A percentile compares a stretch with the other conserved stretches of the same genome.
Conservation (phyloP, 139 green algal species). For the Desmodesmus armatus region DNA sequence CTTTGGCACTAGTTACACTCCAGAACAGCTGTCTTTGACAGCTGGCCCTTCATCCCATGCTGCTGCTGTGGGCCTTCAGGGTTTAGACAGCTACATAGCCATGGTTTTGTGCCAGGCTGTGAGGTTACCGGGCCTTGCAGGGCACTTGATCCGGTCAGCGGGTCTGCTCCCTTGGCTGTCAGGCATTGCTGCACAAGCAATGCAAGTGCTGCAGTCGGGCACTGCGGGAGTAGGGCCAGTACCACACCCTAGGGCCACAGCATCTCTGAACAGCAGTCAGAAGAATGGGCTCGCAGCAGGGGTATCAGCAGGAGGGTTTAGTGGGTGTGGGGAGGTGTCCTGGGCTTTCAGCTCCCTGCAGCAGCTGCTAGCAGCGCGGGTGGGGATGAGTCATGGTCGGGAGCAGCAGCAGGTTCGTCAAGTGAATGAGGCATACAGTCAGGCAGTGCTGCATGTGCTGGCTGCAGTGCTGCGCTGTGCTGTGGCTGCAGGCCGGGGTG, state of each 20-base stretch:
- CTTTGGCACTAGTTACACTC: neutral
- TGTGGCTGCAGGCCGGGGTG: neutral
- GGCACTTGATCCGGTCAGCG: neutral
- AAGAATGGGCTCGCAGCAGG: no score
- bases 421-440: conserved; percentile 12
- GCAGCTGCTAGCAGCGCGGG: conserved; percentile 15
- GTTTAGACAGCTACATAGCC: neutral
- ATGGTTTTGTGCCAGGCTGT: neutral
- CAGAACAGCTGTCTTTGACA: neutral
- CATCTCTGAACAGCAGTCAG: no score
- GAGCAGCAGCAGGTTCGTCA: neutral
- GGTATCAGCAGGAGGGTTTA: neutral
- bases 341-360: conserved; percentile 15
- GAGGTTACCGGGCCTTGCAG: conserved; percentile 21
- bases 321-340: neutral
- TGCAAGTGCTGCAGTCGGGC: neutral
- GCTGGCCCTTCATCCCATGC: neutral
- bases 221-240: neutral
- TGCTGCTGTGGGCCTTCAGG: conserved; percentile 3
- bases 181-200: conserved; percentile 26
- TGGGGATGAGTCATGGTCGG: conserved; percentile 24
- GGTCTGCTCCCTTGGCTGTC: conserved; percentile 48
- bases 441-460: neutral
- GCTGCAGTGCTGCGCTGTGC: neutral
- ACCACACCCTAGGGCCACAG: neutral